Conservation (phyloP, 2,329 filamentous ascomycete species). For the Ascochyta koolunga region DNA sequence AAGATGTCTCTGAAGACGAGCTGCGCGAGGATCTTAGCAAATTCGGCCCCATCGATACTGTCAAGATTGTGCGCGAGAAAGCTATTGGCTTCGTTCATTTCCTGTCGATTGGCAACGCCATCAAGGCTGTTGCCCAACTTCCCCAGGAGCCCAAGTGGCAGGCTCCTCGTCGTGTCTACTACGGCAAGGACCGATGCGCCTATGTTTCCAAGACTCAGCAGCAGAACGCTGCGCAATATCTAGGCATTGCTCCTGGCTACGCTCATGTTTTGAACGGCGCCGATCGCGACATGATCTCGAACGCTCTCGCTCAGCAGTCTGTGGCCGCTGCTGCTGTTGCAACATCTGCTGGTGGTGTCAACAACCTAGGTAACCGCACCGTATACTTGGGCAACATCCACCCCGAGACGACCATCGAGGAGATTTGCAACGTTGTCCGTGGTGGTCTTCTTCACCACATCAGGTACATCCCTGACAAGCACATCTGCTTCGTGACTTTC, state of each 20-base stretch:
- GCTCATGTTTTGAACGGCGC: slow-evolving; percentile 95
- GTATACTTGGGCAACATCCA: slow-evolving; percentile 99
- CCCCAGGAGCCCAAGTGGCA: slow-evolving; percentile 98
- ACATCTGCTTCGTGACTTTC: slow-evolving; percentile 99
- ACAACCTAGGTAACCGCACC: slow-evolving; percentile 95
- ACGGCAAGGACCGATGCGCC: slow-evolving; percentile 96
- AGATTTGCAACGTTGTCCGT: slow-evolving; percentile 98
- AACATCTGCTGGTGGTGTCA: slow-evolving; percentile 93
- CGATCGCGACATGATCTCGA: slow-evolving; percentile 95
- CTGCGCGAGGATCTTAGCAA: slow-evolving; percentile 93
- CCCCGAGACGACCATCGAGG: slow-evolving; percentile 97
- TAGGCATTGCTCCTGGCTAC: slow-evolving; percentile 95
- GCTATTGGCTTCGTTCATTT: slow-evolving; percentile 98
- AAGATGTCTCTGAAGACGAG: slow-evolving; percentile 90
- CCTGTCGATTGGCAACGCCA: slow-evolving; percentile 94
- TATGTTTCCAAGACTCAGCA: slow-evolving; percentile 99
- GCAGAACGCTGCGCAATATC: slow-evolving; percentile 97
- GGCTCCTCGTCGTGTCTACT: slow-evolving; percentile 92
- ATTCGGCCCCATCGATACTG: slow-evolving; percentile 93
- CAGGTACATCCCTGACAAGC: slow-evolving; percentile 98
- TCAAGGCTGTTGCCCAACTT: slow-evolving; percentile 96
- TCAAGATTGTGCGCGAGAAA: slow-evolving; percentile 98
- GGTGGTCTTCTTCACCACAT: slow-evolving; percentile 96
- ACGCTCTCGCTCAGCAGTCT: slow-evolving; percentile 93
- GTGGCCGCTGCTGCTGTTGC: slow-evolving; percentile 96